Conservation (phyloP, 306 rosid genomes). For the Cicer chorassanicum region DNA sequence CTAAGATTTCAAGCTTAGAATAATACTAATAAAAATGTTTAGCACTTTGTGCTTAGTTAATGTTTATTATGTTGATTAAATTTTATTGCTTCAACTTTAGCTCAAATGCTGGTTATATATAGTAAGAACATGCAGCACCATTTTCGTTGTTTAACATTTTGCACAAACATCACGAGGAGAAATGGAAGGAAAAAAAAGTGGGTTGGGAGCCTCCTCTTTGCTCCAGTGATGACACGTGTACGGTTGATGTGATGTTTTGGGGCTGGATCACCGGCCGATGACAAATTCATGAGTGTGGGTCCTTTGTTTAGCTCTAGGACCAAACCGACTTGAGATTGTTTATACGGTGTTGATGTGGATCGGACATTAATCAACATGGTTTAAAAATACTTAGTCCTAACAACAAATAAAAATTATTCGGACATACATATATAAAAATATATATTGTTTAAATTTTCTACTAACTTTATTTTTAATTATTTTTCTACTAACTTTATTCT, state of each 20-base stretch:
- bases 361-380: not conserved
- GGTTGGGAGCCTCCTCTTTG: conserved; percentile 57
- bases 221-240: conserved; percentile 57
- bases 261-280: conserved; percentile 59
- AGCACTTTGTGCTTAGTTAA: conserved; percentile 7
- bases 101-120: conserved; percentile 46
- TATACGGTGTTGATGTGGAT: conserved; percentile 49
- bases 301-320: conserved; percentile 44
- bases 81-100: conserved; percentile 16
- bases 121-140: conserved; percentile 2
- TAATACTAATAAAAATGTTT: not conserved
- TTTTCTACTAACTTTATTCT: too few relatives aligned
- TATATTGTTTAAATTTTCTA: too few relatives aligned
- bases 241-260: conserved; percentile 48
- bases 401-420: too few relatives aligned
- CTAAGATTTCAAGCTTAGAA: conserved; percentile 12
- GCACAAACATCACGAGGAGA: conserved; percentile 28
- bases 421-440: too few relatives aligned
- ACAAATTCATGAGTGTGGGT: conserved; percentile 42
- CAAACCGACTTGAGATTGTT: conserved; percentile 57
- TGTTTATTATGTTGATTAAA: not conserved
- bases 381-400: too few relatives aligned
- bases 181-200: conserved; percentile 32
- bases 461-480: too few relatives aligned
- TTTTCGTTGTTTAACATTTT: not conserved